These are phyloP conservation scores for Phytophthora hibernalis DNA, from an alignment of 352 stramenopile genomes.

Conservation along the genomic window DNA sequence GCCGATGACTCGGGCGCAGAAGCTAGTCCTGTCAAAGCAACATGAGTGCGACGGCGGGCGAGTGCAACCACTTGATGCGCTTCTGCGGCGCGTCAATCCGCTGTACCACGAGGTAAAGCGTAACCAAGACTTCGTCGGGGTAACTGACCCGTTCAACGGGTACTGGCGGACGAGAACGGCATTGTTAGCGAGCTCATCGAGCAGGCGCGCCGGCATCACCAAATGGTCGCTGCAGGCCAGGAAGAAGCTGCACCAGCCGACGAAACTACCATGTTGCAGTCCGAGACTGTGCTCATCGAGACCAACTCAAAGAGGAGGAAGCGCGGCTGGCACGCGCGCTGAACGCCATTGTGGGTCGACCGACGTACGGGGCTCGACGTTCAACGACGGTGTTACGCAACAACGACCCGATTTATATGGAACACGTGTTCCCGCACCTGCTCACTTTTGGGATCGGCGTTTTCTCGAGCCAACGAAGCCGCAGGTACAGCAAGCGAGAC, in stretches of 20 bases:
- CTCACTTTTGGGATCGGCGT: not conserved
- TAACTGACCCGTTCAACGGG: no score
- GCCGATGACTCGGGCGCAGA: not conserved
- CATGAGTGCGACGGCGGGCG: not conserved
- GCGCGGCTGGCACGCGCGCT: constrained; percentile 5
- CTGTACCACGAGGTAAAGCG: not conserved
- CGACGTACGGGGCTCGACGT: not conserved
- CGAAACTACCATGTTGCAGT: constrained; percentile 3
- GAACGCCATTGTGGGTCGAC: not conserved
- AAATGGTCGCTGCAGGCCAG: not conserved
- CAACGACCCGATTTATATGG: not conserved
- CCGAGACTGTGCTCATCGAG: constrained; percentile 31
- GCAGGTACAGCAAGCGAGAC: not conserved
- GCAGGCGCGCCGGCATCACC: constrained; percentile 5
- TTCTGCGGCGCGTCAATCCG: not conserved
- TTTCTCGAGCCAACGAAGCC: not conserved
- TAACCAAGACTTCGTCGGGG: no score
- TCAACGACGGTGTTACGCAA: not conserved
- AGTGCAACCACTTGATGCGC: not conserved
- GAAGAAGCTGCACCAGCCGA: not conserved
- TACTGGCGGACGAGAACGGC: not conserved
- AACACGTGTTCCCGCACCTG: not conserved
- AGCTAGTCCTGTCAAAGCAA: not conserved
- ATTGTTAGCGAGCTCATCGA: not conserved
- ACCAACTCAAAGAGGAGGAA: constrained; percentile 6